These are phyloP conservation scores for Daldinia bambusicola DNA, from an alignment of 495 filamentous ascomycete species.

Conservation along the genomic window DNA sequence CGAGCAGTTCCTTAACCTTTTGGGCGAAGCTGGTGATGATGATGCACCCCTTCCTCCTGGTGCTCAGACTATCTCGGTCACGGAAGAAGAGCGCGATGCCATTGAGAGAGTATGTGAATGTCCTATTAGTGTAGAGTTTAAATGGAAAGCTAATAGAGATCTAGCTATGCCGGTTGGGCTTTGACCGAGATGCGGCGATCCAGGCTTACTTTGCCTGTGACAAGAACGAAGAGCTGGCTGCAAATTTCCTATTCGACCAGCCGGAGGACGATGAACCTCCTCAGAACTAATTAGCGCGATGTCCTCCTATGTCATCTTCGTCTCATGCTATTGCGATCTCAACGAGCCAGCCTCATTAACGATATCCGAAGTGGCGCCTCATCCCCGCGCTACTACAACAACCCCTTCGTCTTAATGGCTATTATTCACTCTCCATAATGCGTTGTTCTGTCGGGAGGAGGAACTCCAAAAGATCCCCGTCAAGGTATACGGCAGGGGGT, in stretches of 20 bases:
- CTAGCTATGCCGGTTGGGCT: conserved; percentile 89
- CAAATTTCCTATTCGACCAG: conserved; percentile 98
- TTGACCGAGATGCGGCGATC: conserved; percentile 91
- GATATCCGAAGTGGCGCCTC: conserved; percentile 34
- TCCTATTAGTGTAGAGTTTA: background rate
- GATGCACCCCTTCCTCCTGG: conserved; percentile 86
- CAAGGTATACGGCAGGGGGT: background rate
- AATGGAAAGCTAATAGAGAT: conserved; percentile 48
- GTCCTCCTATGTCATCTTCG: conserved; percentile 16
- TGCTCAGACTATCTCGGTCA: conserved; percentile 87
- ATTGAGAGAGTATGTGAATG: conserved; percentile 85
- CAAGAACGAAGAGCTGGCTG: conserved; percentile 97
- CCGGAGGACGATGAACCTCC: conserved; percentile 80
- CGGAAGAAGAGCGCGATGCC: conserved; percentile 93
- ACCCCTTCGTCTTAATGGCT: conserved; percentile 37
- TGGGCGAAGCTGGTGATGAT: conserved; percentile 81
- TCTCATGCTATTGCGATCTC: conserved; percentile 21
- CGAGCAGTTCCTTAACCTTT: conserved; percentile 87
- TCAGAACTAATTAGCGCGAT: conserved; percentile 40
- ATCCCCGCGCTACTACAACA: conserved; percentile 16
- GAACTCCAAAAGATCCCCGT: conserved; percentile 6
- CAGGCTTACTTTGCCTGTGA: conserved; percentile 99
- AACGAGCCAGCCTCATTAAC: conserved; percentile 21
- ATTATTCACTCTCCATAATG: conserved; percentile 28
- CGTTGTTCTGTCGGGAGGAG: conserved; percentile 16